Base-by-base conservation (phyloP, 1,284 basidiomycete species). In the Heterobasidion parviporum region DNA sequence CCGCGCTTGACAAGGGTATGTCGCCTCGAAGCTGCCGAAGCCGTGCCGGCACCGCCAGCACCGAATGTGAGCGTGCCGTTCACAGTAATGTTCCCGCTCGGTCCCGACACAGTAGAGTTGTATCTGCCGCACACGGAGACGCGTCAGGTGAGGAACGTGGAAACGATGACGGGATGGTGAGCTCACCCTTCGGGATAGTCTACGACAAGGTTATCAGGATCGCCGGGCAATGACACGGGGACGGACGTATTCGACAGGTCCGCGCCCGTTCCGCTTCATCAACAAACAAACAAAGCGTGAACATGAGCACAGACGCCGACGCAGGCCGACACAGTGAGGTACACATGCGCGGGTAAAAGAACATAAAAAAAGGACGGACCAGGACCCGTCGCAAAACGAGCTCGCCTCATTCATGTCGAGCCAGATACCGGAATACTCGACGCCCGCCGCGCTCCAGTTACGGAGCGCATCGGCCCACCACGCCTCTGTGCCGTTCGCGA, bases 371-470 rank as follows among this genome's bases (percentile, higher is more conserved):
- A 15, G n/a, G 38, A 65, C 77, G 56, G 57, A 82, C 83, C 85
- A 86, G 35, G 82, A 82, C 34, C 78, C 74, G 54, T 77, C 72
- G 65, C 83, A 86, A 67, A 87, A 86, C 2, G 82, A 84, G 44
- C 77, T 79, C 12, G 76, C 73, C 61, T 87, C 85, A 54, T 87
- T 87, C 83, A 89, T 87, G 66, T 90, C 88, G 0, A 89, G 73
- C 88, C 87, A 90, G 53, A 89, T 79, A 3, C 85, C 85, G 41
- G 80, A 80, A 63, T 82, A 85, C 45, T 78, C 73, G 20, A 88
- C 74, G 2, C 83, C 83, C 2, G 71, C 64, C n/a, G 71, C 61
- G 14, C 73, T 77, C 82, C 83, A 87, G 64, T 88, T 87, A 45
- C 55, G 63, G 57, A 87, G 68, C 4, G 77, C 78, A 32, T 82